phyloP scores from a whole-genome alignment of 805 yeast species.

The Brettanomyces naardenensis region DNA sequence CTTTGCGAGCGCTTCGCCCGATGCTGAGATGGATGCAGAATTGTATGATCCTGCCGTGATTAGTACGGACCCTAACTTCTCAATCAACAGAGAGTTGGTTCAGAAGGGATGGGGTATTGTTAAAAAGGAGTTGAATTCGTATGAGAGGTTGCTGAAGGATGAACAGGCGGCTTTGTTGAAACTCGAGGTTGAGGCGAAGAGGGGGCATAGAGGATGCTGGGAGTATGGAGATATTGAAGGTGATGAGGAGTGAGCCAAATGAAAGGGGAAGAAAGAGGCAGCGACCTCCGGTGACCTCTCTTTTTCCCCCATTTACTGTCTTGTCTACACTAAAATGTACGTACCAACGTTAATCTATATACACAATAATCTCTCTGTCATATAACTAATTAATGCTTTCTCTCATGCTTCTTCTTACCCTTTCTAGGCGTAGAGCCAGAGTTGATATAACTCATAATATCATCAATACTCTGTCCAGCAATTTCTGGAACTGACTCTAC shows the following conservation, averaged over 20 bases:
- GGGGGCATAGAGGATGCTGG: slow-evolving; percentile 58
- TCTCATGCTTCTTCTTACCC: slow-evolving; percentile 23
- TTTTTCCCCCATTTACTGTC: too few species aligned
- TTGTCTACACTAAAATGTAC: too few species aligned
- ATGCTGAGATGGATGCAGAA: slow-evolving; percentile 41
- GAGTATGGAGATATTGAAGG: slow-evolving; percentile 65
- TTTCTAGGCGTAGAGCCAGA: slow-evolving; percentile 33
- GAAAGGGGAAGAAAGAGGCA: too few species aligned
- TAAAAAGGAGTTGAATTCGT: slow-evolving; percentile 23
- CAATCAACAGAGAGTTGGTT: slow-evolving; percentile 54
- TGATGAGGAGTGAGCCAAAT: too few species aligned
- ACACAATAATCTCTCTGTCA: slow-evolving; percentile 1
- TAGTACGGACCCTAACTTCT: slow-evolving; percentile 43
- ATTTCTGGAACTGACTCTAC: slow-evolving; percentile 42
- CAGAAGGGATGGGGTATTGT: slow-evolving; percentile 55
- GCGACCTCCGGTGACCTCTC: too few species aligned
- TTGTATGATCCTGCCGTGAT: slow-evolving; percentile 52
- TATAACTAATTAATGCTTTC: slow-evolving; percentile 13
- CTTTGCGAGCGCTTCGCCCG: slow-evolving; percentile 29
- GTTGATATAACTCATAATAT: slow-evolving; percentile 62
- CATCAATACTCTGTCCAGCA: slow-evolving; percentile 62
- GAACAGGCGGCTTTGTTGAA: slow-evolving; percentile 33
- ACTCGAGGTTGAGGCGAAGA: slow-evolving; percentile 42
- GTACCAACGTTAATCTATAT: too few species aligned
- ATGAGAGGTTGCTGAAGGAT: slow-evolving; percentile 28